Evolutionary conservation across 2,329 filamentous ascomycete genomes (phyloP).

Genomic region (Penicillium expansum): DNA sequence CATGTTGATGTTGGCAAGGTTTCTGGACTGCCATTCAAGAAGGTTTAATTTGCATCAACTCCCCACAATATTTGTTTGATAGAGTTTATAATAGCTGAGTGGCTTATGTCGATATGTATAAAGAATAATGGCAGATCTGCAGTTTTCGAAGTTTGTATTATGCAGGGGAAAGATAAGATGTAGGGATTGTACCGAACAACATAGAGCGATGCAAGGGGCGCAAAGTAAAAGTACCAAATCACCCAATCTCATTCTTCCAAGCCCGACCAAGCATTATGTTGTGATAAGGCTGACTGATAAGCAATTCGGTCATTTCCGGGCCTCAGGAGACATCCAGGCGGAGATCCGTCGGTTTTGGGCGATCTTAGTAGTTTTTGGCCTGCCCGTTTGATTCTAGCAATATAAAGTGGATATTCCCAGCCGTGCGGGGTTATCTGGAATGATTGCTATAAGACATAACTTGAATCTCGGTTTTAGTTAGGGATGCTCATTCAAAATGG

Average conservation of each 20-base stretch:
- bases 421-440: not conserved
- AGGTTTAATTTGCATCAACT: not conserved
- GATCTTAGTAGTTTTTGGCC: constrained; percentile 3
- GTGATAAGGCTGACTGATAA: not conserved
- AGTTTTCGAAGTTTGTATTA: not conserved
- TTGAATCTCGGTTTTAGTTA: not conserved
- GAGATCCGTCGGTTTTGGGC: not conserved
- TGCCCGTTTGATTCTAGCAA: not conserved
- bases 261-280: not conserved
- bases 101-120: not conserved
- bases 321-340: not conserved
- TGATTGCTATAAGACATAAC: not conserved
- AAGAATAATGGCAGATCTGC: not conserved
- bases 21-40: constrained; percentile 15
- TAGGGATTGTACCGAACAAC: too few species aligned
- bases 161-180: not conserved
- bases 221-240: not conserved
- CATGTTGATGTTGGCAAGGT: constrained; percentile 21
- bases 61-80: not conserved
- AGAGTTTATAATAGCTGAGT: not conserved
- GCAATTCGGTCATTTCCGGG: not conserved
- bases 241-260: not conserved
- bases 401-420: not conserved
- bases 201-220: not conserved
- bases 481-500: not conserved